A percentile compares a stretch with the other conserved stretches of the same genome.
These are phyloP conservation scores for Cymbopogon flexuosus DNA, from an alignment of 202 grass and related monocot genomes.

Conservation along the genomic window DNA sequence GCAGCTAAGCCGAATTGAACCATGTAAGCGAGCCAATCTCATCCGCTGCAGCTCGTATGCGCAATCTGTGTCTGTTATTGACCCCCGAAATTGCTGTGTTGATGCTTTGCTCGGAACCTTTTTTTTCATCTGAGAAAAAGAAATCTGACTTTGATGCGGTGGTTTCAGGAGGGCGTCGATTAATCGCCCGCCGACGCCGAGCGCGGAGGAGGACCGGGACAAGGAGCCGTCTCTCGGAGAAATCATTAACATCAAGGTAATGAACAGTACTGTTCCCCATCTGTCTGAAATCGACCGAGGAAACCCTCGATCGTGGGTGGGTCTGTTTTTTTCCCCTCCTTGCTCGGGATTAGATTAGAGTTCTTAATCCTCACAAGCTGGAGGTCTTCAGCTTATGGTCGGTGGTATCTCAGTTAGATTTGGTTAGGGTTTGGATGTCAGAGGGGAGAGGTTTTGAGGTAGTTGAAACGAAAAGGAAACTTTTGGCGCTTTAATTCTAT, in stretches of 20 bases:
- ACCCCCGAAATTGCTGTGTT: not conserved
- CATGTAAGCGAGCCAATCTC: constrained; percentile 39
- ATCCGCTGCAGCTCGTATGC: not conserved
- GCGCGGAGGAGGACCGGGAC: constrained; percentile 49
- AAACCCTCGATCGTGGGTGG: not conserved
- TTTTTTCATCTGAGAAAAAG: not conserved
- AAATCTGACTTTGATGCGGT: not conserved
- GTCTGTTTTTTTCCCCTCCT: too few species aligned
- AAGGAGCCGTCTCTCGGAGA: constrained; percentile 76
- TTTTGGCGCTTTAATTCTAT: not conserved
- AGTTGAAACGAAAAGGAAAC: not conserved
- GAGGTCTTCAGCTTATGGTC: not conserved
- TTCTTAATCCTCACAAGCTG: not conserved
- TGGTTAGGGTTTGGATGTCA: constrained; percentile 34
- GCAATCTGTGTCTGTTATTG: not conserved
- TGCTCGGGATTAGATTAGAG: not conserved
- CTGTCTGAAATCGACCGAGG: not conserved
- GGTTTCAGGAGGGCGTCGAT: constrained; percentile 76
- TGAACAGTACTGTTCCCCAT: not conserved
- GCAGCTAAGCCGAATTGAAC: constrained; percentile 10
- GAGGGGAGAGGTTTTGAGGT: not conserved
- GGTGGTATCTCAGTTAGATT: constrained; percentile 15
- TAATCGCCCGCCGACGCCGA: constrained; percentile 84
- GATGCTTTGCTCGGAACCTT: not conserved
- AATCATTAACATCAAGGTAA: constrained; percentile 91